Base-by-base conservation (phyloP, 345 rosid species). In the Lepidium sativum region DNA sequence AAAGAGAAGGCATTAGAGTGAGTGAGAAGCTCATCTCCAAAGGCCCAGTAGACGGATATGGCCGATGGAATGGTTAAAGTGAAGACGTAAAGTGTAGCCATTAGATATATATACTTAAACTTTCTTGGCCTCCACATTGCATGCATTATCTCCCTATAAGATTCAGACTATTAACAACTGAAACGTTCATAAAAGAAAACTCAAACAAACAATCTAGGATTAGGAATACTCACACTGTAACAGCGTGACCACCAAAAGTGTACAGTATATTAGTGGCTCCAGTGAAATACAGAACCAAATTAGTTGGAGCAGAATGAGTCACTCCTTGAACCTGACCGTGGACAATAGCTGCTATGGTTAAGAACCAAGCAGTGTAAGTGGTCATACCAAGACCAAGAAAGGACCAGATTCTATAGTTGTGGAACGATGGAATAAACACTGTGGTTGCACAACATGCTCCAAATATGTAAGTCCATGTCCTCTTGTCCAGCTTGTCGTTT, bases 171-270 rank as follows among this genome's bases (percentile, higher is more conserved):
- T 32, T 21, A n/a, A 50, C 4, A 18, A 13, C 4, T 17, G 14
- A 43, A 20, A 20, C 21, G n/a, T n/a, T n/a, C n/a, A 4, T 57
- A 5, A 17, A 31, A 13, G 9, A 12, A 67, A 54, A 53, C 25
- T 18, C 33, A 5, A 9, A 13, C n/a, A 45, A 41, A 33, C 20
- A 18, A 8, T 6, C 0, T 17, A 32, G 27, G 44, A 1, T 23
- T 31, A 20, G 6, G 9, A 52, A 74, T 50, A 77, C 91, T 75
- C 72, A 89, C 96, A 86, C 94, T 6, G 96, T 89, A 60, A 89
- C 86, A 39, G 96, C 94, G 21, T 89, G 96, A 16, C 96, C 96
- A 52, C 96, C 96, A 65, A 89, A 89, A 70, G 96, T 89, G 72
- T 86, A 86, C 40, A 89, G 79, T 35, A 86, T 89, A 68, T 89